Evolutionary conservation across 2,329 filamentous ascomycete genomes (phyloP).

Genomic region (Aspergillus fructus): DNA sequence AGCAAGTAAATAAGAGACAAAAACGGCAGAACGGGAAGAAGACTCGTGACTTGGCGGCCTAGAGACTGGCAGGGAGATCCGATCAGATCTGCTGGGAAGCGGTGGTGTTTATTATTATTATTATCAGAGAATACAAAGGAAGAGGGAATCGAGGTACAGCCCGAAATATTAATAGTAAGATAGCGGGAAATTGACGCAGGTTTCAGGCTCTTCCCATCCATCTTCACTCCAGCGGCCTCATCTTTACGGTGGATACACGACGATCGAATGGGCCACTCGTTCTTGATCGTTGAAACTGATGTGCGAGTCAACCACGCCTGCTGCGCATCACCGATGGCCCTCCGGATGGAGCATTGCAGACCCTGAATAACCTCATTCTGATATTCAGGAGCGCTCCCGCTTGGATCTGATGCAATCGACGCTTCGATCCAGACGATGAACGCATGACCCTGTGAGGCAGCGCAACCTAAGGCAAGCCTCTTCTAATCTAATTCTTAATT

Average conservation of each 20-base stretch:
- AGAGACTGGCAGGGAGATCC: not conserved
- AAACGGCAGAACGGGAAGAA: not conserved
- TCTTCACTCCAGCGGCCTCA: not conserved
- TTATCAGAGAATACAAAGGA: too few relatives aligned
- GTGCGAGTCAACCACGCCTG: not conserved
- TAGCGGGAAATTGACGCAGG: slow-evolving; percentile 5
- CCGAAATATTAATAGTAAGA: slow-evolving; percentile 8
- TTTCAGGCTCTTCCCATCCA: not conserved
- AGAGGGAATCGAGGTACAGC: not conserved
- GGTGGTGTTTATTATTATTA: too few relatives aligned
- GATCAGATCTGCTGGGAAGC: too few relatives aligned
- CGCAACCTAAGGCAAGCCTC: not conserved
- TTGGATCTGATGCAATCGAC: slow-evolving; percentile 2
- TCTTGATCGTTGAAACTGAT: slow-evolving; percentile 2
- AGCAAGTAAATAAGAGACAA: not conserved
- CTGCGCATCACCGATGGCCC: not conserved
- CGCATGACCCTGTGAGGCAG: not conserved
- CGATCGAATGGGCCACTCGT: slow-evolving; percentile 7
- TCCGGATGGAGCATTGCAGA: not conserved
- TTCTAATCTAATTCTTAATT: not conserved
- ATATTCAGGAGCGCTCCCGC: slow-evolving; percentile 1
- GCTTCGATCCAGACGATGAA: slow-evolving; percentile 5
- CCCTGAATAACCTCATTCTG: slow-evolving; percentile 6
- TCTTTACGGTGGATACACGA: slow-evolving; percentile 4
- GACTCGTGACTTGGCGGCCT: not conserved